Percentiles rank a stretch among this genome's conserved stretches.
phyloP scores from a whole-genome alignment of 2,329 filamentous ascomycete genomes.

The Lanzia echinophila region DNA sequence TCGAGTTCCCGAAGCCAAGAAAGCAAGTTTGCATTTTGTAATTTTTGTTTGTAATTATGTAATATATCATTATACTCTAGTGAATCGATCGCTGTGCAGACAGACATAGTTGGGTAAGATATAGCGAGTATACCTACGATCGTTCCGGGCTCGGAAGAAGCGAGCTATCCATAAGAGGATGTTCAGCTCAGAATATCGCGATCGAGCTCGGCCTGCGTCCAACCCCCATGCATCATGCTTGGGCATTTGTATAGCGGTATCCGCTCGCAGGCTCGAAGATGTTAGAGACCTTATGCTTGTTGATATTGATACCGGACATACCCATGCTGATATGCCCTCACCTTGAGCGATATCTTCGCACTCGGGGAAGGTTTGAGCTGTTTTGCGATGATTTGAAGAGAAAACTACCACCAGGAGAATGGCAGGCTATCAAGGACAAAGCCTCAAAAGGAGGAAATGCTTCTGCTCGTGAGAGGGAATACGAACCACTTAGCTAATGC shows the following conservation, averaged over 20 bases:
- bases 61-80: not conserved
- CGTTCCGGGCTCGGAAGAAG: constrained; percentile 15
- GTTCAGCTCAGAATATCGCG: constrained; percentile 13
- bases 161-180: constrained; percentile 6
- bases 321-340: not conserved
- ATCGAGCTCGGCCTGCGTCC: constrained; percentile 14
- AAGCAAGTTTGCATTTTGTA: too few species aligned
- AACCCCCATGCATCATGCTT: constrained; percentile 15
- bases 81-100: constrained; percentile 14
- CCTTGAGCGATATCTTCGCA: not conserved
- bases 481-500: not conserved
- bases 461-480: not conserved
- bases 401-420: constrained; percentile 11
- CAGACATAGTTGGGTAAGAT: constrained; percentile 6
- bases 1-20: not conserved
- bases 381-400: constrained; percentile 5
- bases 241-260: constrained; percentile 18
- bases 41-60: not conserved
- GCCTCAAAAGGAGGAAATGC: not conserved
- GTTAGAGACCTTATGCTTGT: constrained; percentile 19
- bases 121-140: constrained; percentile 13
- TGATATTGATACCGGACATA: constrained; percentile 16
- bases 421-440: constrained; percentile 7
- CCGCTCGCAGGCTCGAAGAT: not conserved
- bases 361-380: not conserved